A percentile compares a stretch with the other conserved stretches of the same genome.
Evolutionary conservation across 1,284 basidiomycete species (phyloP).

Genomic region (Tylopilus orsonianus): DNA sequence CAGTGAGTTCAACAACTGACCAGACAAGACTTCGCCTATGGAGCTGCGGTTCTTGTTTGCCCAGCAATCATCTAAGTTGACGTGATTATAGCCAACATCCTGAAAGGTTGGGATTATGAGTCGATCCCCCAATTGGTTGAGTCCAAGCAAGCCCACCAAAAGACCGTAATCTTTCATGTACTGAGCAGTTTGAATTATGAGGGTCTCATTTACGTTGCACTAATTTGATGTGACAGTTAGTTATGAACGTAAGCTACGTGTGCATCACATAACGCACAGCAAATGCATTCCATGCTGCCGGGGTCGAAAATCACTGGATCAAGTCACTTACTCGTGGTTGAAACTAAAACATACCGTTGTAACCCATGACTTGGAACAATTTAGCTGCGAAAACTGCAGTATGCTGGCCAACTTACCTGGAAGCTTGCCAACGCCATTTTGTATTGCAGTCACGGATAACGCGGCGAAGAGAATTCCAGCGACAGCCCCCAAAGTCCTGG

Average conservation of each 20-base stretch:
- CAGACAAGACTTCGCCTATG: slow-evolving; percentile 47
- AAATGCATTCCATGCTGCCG: slow-evolving; percentile 29
- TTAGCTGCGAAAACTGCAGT: slow-evolving; percentile 8
- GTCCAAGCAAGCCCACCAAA: slow-evolving; percentile 30
- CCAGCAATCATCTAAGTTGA: slow-evolving; percentile 63
- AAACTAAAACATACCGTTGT: slow-evolving; percentile 26
- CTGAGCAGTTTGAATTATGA: slow-evolving; percentile 48
- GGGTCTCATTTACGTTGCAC: slow-evolving; percentile 40
- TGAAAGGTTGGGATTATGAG: slow-evolving; percentile 27
- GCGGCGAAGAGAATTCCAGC: slow-evolving; percentile 17
- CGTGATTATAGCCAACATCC: slow-evolving; percentile 52
- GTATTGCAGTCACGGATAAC: slow-evolving; percentile 20
- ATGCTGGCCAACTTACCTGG: slow-evolving; percentile 21
- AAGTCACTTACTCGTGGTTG: not conserved
- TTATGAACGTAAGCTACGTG: not conserved
- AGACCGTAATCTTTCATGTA: slow-evolving; percentile 51
- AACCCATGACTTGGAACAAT: slow-evolving; percentile 28
- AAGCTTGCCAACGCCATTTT: slow-evolving; percentile 35
- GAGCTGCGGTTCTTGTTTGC: slow-evolving; percentile 47
- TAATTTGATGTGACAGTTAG: slow-evolving; percentile 2
- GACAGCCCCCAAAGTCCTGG: slow-evolving; percentile 5
- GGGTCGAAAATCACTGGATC: not conserved
- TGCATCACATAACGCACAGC: slow-evolving; percentile 16
- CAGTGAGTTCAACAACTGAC: slow-evolving; percentile 20
- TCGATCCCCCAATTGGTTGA: not conserved